Evolutionary conservation across 495 filamentous ascomycete genomes (phyloP).

Genomic region (Trichoderma erinaceum): DNA sequence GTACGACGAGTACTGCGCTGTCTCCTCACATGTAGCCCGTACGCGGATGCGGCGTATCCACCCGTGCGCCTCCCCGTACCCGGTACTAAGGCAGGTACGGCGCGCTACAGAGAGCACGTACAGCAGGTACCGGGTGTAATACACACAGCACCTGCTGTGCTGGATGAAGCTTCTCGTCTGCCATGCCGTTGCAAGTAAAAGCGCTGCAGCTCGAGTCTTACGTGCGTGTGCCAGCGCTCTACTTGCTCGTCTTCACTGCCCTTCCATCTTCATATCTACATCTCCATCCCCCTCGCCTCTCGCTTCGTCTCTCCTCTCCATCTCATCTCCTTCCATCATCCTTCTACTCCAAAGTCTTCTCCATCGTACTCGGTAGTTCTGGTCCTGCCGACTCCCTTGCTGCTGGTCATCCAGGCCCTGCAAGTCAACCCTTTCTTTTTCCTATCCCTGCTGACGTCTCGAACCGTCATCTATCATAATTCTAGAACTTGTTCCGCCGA

Average conservation of each 20-base stretch:
- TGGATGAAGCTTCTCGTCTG: slow-evolving; percentile 4
- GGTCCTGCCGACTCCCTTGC: slow-evolving; percentile 1
- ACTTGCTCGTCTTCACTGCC: background rate
- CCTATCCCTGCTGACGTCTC: slow-evolving; percentile 10
- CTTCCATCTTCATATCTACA: background rate
- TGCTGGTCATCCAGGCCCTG: slow-evolving; percentile 10
- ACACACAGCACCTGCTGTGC: background rate
- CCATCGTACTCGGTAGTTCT: slow-evolving; percentile 13
- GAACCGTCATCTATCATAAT: background rate
- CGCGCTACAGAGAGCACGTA: background rate
- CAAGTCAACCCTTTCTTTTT: slow-evolving; percentile 12
- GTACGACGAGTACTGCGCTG: background rate
- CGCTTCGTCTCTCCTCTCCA: background rate
- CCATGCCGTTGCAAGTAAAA: background rate
- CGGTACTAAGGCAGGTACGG: slow-evolving; percentile 6
- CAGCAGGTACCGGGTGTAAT: background rate
- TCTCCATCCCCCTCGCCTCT: background rate
- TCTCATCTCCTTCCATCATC: background rate
- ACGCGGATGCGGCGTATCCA: background rate
- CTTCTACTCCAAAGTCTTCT: background rate
- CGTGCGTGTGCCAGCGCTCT: background rate
- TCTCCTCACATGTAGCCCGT: background rate
- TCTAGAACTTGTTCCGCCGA: background rate
- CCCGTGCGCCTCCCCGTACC: background rate
- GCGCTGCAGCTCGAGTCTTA: background rate